Percentiles rank a stretch among this genome's conserved stretches.
Conservation (phyloP, 306 rosid genomes). For the Oemleria cerasiformis region DNA sequence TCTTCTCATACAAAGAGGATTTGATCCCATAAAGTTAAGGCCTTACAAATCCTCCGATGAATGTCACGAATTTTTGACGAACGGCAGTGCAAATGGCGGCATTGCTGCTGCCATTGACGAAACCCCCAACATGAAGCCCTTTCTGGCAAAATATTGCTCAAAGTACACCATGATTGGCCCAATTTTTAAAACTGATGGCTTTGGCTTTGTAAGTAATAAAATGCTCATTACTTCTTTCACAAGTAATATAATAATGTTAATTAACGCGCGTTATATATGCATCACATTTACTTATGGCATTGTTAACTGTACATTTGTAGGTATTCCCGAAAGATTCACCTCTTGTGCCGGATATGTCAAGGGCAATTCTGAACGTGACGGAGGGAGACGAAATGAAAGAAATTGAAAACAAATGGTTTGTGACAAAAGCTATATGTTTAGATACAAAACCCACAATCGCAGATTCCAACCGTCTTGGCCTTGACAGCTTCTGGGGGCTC, state of each 20-base stretch:
- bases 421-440: slow-evolving; percentile 14
- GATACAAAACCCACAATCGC: slow-evolving; percentile 30
- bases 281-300: neutral
- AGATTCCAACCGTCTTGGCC: slow-evolving; percentile 42
- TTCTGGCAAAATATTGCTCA: slow-evolving; percentile 33
- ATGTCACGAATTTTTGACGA: slow-evolving; percentile 17
- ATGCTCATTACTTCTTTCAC: neutral
- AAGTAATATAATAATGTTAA: neutral
- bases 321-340: slow-evolving; percentile 51
- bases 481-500: slow-evolving; percentile 66
- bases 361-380: slow-evolving; percentile 51
- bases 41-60: slow-evolving; percentile 4
- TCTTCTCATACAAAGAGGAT: slow-evolving; percentile 35
- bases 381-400: slow-evolving; percentile 53
- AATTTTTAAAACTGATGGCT: slow-evolving; percentile 24
- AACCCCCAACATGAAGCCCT: slow-evolving; percentile 22
- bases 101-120: slow-evolving; percentile 44
- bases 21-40: slow-evolving; percentile 30
- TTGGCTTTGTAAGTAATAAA: slow-evolving; percentile 36
- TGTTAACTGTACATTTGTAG: slow-evolving; percentile 3
- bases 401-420: slow-evolving; percentile 56
- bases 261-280: too few species aligned
- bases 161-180: slow-evolving; percentile 31
- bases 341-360: slow-evolving; percentile 56
- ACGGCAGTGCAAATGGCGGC: slow-evolving; percentile 28